Base-by-base conservation (phyloP, 225 moss, liverwort and hornwort species). In the Antitrichia curtipendula region DNA sequence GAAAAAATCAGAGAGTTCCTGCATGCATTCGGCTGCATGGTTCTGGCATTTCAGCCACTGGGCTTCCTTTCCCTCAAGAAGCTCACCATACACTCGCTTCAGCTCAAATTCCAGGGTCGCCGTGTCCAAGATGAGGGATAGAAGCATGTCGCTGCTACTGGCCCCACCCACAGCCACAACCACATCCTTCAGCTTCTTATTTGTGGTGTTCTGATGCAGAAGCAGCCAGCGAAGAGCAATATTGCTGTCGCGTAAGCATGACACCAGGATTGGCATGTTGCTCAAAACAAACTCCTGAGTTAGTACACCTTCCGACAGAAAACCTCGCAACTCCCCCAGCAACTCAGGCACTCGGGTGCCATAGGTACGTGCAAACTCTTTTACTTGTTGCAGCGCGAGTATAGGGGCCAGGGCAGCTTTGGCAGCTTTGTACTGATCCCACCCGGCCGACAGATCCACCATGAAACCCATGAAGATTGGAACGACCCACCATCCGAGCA, bases 1-100 rank as follows among this genome's bases (percentile, higher is more conserved):
- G 88, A 99, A 99, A 85, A 95, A 99, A 74, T 97, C 99, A 78
- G 99, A 95, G 40, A 99, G 93, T 91, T 99, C 99, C 89, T 95
- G 92, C 88, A 95, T 96, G 73, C 94, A 96, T 50, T 96, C 99
- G 78, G 91, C 95, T 87, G 96, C 99, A 89, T 97, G 95, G 32
- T 91, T 92, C 91, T 94, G 96, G 88, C 97, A 97, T 68, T 96
- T 94, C 84, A 91, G 89, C 95, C 95, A 99, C 90, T 95, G 90
- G 38, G 73, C 80, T 87, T 95, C 95, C 88, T 95, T 99, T 59
- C 97, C 95, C 80, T 99, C 96, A 64, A 99, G 91, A 78, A 99
- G 92, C 78, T 96, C 94, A 74, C 96, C 94, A 72, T 99, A 99
- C 16, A 97, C 95, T 89, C 91, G 90, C 92, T 96, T 99, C 89